phyloP scores from a whole-genome alignment of 768 basidiomycete species.

The Gloeopeniophorella convolvens region DNA sequence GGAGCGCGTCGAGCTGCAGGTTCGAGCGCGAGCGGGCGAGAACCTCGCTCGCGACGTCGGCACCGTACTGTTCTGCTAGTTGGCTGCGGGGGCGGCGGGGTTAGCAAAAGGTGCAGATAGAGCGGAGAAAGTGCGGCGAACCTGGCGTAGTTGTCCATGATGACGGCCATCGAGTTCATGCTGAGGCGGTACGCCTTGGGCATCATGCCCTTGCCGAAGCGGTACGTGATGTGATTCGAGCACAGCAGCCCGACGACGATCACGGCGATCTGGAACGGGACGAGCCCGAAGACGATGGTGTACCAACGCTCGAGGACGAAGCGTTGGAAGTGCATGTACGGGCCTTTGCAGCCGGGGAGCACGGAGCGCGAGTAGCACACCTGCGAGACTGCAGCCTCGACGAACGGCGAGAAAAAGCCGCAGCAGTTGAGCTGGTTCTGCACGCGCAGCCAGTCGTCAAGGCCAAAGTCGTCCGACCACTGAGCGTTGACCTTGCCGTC shows the following conservation, averaged over 20 bases:
- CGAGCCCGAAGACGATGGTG: conserved; percentile 54
- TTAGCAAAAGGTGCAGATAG: background rate
- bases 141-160: conserved; percentile 83
- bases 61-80: conserved; percentile 69
- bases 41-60: conserved; percentile 53
- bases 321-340: conserved; percentile 53
- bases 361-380: conserved; percentile 69
- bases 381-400: conserved; percentile 69
- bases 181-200: conserved; percentile 76
- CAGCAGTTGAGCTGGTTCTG: conserved; percentile 76
- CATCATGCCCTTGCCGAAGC: conserved; percentile 86
- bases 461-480: conserved; percentile 60
- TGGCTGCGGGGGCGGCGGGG: conserved; percentile 36
- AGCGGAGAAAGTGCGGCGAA: conserved; percentile 29
- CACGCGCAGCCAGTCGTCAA: conserved; percentile 54
- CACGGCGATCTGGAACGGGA: conserved; percentile 58
- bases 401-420: conserved; percentile 74
- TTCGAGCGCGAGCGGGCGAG: conserved; percentile 52
- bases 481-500: conserved; percentile 76
- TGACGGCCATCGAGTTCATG: conserved; percentile 67
- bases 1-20: conserved; percentile 34
- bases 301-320: conserved; percentile 58
- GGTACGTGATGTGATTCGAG: conserved; percentile 79
- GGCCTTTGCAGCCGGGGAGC: conserved; percentile 67
- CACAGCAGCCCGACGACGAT: conserved; percentile 63